Conservation (phyloP, 768 basidiomycete genomes). For the Trametes villosa region DNA sequence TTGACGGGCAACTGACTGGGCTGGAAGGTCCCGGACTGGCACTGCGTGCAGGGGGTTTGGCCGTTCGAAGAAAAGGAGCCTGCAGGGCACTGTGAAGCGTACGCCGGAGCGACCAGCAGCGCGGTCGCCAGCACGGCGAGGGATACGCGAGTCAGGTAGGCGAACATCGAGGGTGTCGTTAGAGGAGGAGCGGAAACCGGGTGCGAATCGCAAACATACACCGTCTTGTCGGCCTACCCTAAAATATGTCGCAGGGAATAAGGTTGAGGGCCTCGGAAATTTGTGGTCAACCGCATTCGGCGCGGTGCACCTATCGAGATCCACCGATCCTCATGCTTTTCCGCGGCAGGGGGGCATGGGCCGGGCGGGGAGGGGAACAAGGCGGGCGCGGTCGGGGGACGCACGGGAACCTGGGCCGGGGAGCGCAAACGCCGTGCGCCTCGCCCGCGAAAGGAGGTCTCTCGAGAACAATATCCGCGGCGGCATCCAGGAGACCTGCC, state of each 20-base stretch:
- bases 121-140: not conserved
- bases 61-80: constrained; percentile 24
- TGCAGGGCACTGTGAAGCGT: constrained; percentile 8
- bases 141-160: not conserved
- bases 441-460: not conserved
- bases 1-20: not conserved
- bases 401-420: not conserved
- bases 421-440: not conserved
- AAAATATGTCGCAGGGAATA: too few relatives aligned
- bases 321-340: not conserved
- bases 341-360: not conserved
- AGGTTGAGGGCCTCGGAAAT: too few relatives aligned
- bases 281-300: not conserved
- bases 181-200: not conserved
- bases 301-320: not conserved
- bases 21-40: constrained; percentile 16
- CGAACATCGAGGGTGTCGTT: not conserved
- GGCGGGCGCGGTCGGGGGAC: not conserved
- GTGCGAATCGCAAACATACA: too few relatives aligned
- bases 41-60: constrained; percentile 10
- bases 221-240: too few relatives aligned
- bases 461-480: not conserved
- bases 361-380: not conserved
- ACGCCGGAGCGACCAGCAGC: not conserved
- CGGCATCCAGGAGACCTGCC: constrained; percentile 12